A percentile compares a stretch with the other conserved stretches of the same genome.
Evolutionary conservation across 305 asterid genomes (phyloP).

Genomic region (Solanum chacoense): DNA sequence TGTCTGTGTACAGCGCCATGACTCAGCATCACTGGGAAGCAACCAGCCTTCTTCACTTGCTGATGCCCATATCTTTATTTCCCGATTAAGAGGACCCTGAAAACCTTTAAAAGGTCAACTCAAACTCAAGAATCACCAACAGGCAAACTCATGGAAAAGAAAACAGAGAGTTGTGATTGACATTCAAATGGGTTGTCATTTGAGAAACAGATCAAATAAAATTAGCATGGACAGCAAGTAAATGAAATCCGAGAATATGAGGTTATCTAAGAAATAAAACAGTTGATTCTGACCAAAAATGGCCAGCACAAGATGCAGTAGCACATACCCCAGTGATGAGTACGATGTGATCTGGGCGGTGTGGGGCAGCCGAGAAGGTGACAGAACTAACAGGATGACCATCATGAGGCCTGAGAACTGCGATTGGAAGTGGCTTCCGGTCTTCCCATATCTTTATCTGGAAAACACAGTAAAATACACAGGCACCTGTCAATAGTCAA

Average conservation of each 20-base stretch:
- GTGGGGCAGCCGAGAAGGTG: slow-evolving; percentile 80
- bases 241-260: not conserved
- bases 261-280: not conserved
- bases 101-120: slow-evolving; percentile 17
- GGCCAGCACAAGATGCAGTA: not conserved
- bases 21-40: slow-evolving; percentile 85
- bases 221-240: not conserved
- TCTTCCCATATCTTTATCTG: slow-evolving; percentile 96
- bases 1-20: slow-evolving; percentile 82
- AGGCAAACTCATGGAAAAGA: not conserved
- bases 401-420: slow-evolving; percentile 82
- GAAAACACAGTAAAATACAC: slow-evolving; percentile 11
- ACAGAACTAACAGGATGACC: slow-evolving; percentile 85
- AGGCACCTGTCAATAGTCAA: not conserved
- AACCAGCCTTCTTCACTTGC: slow-evolving; percentile 98
- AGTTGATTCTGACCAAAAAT: not conserved
- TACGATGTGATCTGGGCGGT: slow-evolving; percentile 79
- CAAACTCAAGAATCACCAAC: not conserved
- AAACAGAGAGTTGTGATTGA: not conserved
- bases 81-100: slow-evolving; percentile 85
- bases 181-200: not conserved
- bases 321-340: slow-evolving; percentile 83
- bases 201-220: not conserved
- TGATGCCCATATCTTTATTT: slow-evolving; percentile 82
- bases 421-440: slow-evolving; percentile 59